Percentiles rank a stretch among this genome's conserved stretches.
phyloP scores from a whole-genome alignment of 805 yeast species.

The Grigorovia jiainica region DNA sequence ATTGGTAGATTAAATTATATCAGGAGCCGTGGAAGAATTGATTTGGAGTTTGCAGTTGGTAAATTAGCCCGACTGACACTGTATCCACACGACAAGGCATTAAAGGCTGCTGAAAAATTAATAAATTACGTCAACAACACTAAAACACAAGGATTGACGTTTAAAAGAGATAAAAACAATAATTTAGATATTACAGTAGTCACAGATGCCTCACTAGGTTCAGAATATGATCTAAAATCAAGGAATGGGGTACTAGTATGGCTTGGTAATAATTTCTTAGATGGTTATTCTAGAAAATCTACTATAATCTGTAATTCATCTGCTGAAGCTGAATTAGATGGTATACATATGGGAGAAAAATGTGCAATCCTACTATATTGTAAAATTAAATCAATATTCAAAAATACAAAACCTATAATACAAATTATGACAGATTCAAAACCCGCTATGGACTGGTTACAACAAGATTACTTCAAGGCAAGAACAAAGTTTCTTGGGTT shows the following conservation, averaged over 20 bases:
- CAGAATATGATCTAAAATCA: constrained; percentile 3
- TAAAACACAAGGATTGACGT: neutral
- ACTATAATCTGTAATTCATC: neutral
- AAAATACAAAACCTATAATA: neutral
- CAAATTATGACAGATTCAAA: neutral
- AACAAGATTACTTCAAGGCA: constrained; percentile 1
- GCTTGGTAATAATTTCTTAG: too few species aligned
- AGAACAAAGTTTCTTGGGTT: constrained; percentile 1
- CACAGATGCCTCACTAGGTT: constrained; percentile 1
- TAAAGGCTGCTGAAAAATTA: neutral
- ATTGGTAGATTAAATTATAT: constrained; percentile 4
- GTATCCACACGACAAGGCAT: constrained; percentile 2
- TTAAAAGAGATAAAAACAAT: neutral
- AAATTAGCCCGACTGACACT: constrained; percentile 1
- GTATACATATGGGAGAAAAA: constrained; percentile 1
- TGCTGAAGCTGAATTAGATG: constrained; percentile 2
- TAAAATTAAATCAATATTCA: neutral
- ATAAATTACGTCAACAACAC: neutral
- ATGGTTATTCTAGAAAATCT: too few species aligned
- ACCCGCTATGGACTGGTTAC: neutral
- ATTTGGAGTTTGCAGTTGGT: constrained; percentile 3
- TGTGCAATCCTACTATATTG: neutral
- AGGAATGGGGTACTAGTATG: too few species aligned
- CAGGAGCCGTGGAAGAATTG: constrained; percentile 3
- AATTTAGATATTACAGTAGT: neutral